A percentile compares a stretch with the other conserved stretches of the same genome.
These are phyloP conservation scores for Huntiella moniliformis DNA, from an alignment of 2,329 filamentous ascomycete genomes.

Conservation along the genomic window DNA sequence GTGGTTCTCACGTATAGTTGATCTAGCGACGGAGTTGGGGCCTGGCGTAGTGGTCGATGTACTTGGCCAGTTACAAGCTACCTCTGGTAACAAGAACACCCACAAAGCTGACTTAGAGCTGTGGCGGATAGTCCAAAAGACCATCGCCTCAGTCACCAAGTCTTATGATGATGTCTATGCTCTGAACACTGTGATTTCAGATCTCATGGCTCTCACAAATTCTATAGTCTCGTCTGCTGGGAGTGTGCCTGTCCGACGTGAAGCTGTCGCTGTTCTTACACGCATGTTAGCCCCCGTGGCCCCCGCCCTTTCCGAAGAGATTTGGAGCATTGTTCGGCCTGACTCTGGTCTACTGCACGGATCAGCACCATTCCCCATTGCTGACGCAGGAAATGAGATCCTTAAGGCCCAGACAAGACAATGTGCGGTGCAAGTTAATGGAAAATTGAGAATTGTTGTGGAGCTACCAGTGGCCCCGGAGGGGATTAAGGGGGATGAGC, in stretches of 20 bases:
- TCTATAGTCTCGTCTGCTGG: conserved; percentile 26
- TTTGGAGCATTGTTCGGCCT: conserved; percentile 43
- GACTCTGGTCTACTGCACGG: conserved; percentile 22
- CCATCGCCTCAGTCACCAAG: conserved; percentile 45
- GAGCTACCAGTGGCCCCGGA: conserved; percentile 35
- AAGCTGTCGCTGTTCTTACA: conserved; percentile 37
- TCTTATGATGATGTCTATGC: conserved; percentile 55
- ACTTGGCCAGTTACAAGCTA: background rate
- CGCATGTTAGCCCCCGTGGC: conserved; percentile 62
- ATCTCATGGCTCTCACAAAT: conserved; percentile 69
- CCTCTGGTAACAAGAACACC: background rate
- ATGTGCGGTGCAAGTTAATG: conserved; percentile 61
- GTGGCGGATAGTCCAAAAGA: conserved; percentile 48
- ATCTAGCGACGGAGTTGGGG: conserved; percentile 26
- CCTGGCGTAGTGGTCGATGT: background rate
- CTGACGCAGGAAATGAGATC: conserved; percentile 25
- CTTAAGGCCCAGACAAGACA: conserved; percentile 23
- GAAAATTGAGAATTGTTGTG: conserved; percentile 53
- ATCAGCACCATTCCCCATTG: conserved; percentile 37
- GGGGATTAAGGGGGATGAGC: conserved; percentile 17
- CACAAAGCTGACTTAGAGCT: conserved; percentile 27
- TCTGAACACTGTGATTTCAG: conserved; percentile 67
- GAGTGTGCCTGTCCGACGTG: conserved; percentile 23
- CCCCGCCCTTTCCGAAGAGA: conserved; percentile 66
- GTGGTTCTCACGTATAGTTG: conserved; percentile 54